Base-by-base conservation (phyloP, 78 protist species). In the Guillardia theta region DNA sequence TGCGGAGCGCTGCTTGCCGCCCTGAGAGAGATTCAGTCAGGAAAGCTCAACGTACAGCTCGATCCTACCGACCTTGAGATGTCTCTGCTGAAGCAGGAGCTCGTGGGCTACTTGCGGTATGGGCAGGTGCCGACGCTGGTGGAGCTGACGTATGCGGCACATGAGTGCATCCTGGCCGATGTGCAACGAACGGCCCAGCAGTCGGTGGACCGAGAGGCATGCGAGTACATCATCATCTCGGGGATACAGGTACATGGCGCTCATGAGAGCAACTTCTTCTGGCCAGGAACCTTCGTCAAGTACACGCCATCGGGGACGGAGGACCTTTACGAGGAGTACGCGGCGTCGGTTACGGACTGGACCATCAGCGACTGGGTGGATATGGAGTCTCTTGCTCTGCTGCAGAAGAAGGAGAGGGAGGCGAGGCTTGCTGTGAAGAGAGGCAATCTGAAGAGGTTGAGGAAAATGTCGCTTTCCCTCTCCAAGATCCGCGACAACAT, bases 241-340 rank as follows among this genome's bases (percentile, higher is more conserved):
- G 87, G 87, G 47, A 70, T 70, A 37, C 87, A 70, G 87, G 87
- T 70, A 22, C 87, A 70, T 43, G 87, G 87, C 47, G 47, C 87
- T 12, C 87, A 37, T 37, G 87, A 36, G 22, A 27, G 22, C 15
- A 70, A 70, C 41, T 70, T 70, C 87, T 70, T 70, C 41, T 70
- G 87, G 87, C 87, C 87, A 0, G 87, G 87, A 15, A 10, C 87
- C 41, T 37, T 70, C 41, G 37, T 22, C 39, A 10, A 15, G 47
- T 3, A 36, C 87, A 70, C n/a, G 37, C 15, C 9, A 10, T 37
- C 39, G 47, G 87, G 37, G 1, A 43, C n/a, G 44, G 15, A 0
- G 39, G 87, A 70, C 87, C 41, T 70, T 37, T 70, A 70, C 44
- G 87, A 70, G 41, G 45, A 70, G 44, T 70, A 70, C 44, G 87